A percentile compares a stretch with the other conserved stretches of the same genome.
Conservation (phyloP, 1,139 yeast species). For the Keqinozyma sinolaborantium region DNA sequence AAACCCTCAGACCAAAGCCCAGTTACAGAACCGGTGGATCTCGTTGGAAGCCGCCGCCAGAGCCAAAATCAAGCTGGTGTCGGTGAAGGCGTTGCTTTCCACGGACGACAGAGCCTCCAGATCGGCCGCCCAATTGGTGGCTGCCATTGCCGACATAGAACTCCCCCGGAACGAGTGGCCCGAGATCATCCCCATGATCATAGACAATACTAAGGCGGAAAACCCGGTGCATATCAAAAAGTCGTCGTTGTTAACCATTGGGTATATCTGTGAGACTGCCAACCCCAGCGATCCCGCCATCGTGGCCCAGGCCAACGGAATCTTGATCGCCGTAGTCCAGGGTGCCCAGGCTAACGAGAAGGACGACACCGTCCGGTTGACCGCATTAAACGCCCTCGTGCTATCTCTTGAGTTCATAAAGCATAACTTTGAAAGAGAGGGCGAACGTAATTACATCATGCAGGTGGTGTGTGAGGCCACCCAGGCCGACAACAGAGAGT, state of each 20-base stretch:
- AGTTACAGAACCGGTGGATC: conserved; percentile 62
- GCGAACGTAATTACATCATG: conserved; percentile 95
- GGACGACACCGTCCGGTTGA: conserved; percentile 68
- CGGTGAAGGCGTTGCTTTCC: conserved; percentile 63
- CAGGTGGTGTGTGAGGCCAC: conserved; percentile 99
- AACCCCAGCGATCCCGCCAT: conserved; percentile 82
- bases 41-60: conserved; percentile 52
- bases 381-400: conserved; percentile 89
- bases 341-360: conserved; percentile 89
- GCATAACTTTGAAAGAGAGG: conserved; percentile 84
- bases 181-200: conserved; percentile 75
- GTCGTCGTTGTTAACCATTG: conserved; percentile 84
- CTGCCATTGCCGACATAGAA: conserved; percentile 94
- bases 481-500: conserved; percentile 74
- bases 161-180: conserved; percentile 88
- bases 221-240: conserved; percentile 78
- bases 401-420: conserved; percentile 89
- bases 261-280: conserved; percentile 92
- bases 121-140: conserved; percentile 89
- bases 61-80: conserved; percentile 61
- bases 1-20: conserved; percentile 48
- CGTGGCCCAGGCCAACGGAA: conserved; percentile 84
- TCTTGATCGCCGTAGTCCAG: conserved; percentile 91
- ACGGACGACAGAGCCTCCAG: conserved; percentile 79
- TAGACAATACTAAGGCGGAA: conserved; percentile 77